Conservation (phyloP, 106 monocot genomes). For the Vanilla planifolia region DNA sequence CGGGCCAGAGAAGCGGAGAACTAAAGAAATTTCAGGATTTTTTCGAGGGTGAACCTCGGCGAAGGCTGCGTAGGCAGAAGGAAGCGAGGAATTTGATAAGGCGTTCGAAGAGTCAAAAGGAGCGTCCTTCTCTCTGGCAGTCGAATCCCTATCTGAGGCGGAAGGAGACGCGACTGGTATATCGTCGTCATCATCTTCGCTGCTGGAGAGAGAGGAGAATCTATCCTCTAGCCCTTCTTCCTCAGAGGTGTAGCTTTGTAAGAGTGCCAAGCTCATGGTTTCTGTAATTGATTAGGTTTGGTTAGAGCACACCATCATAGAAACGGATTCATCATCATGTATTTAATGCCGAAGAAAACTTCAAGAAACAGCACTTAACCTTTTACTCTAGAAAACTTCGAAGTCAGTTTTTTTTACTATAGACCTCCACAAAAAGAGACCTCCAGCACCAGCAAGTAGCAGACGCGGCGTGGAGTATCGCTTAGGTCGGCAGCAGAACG, state of each 20-base stretch:
- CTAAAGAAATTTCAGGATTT: no score
- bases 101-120: neutral
- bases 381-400: no score
- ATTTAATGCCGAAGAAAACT: no score
- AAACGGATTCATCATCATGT: neutral
- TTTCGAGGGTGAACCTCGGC: constrained; percentile 72
- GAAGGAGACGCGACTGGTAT: neutral
- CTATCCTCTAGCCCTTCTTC: constrained; percentile 31
- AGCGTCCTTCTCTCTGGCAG: neutral
- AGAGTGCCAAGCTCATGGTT: constrained; percentile 62
- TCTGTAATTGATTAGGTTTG: neutral
- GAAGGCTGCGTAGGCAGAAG: constrained; percentile 80
- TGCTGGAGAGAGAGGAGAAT: constrained; percentile 5
- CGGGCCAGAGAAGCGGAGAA: neutral
- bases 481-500: no score
- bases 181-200: constrained; percentile 16
- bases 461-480: no score
- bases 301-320: neutral
- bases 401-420: no score
- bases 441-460: no score
- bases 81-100: constrained; percentile 38
- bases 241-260: constrained; percentile 72
- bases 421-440: no score
- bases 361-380: no score
- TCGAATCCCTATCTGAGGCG: constrained; percentile 1